phyloP scores from a whole-genome alignment of 2,329 filamentous ascomycete genomes.

The Calonectria pteridis region DNA sequence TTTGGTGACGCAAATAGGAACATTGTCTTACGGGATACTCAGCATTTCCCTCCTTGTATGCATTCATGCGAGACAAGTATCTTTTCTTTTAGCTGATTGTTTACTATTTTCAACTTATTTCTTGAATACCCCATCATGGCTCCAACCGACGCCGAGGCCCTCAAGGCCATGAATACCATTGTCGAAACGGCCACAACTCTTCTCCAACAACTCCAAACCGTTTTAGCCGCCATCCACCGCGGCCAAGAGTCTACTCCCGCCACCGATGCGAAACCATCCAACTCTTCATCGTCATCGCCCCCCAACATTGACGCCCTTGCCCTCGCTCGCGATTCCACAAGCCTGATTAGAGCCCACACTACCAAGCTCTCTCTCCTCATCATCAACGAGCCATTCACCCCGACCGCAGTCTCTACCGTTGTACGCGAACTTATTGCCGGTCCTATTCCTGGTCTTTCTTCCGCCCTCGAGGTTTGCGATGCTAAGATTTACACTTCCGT shows the following conservation, averaged over 20 bases:
- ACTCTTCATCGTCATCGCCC: conserved; percentile 25
- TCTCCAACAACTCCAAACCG: conserved; percentile 57
- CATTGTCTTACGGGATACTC: not conserved
- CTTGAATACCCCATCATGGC: conserved; percentile 35
- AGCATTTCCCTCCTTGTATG: not conserved
- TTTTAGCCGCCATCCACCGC: conserved; percentile 55
- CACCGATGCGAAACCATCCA: not conserved
- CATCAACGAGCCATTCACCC: conserved; percentile 88
- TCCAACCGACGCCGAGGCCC: conserved; percentile 42
- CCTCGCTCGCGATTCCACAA: conserved; percentile 78
- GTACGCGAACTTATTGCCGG: conserved; percentile 78
- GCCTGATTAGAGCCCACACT: conserved; percentile 82
- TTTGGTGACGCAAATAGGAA: conserved; percentile 14
- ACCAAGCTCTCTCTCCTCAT: conserved; percentile 91
- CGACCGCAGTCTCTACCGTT: conserved; percentile 78
- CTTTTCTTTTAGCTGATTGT: not conserved
- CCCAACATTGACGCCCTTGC: conserved; percentile 69
- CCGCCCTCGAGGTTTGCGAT: conserved; percentile 75
- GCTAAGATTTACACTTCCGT: conserved; percentile 71
- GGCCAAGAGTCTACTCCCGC: conserved; percentile 26
- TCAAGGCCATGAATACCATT: conserved; percentile 54
- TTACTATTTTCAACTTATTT: not conserved
- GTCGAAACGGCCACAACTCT: conserved; percentile 54
- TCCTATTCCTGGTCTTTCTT: conserved; percentile 80
- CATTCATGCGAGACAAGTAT: not conserved